These are phyloP conservation scores for Candida boidinii DNA, from an alignment of 805 yeast species.

Conservation along the genomic window DNA sequence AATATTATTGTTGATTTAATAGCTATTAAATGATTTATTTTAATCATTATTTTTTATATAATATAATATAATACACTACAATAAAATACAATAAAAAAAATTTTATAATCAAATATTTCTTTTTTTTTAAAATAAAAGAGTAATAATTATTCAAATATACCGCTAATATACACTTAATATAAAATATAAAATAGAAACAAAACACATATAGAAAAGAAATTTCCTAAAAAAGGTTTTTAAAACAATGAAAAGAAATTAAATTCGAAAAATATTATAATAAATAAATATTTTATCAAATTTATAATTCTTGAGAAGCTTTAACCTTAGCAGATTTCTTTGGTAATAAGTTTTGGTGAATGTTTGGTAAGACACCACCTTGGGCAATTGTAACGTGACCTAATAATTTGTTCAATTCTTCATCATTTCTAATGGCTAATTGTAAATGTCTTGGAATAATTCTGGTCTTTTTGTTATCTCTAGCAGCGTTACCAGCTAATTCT, in stretches of 20 bases:
- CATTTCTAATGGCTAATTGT: slow-evolving; percentile 97
- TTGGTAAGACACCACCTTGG: slow-evolving; percentile 99
- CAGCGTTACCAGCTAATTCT: slow-evolving; percentile 98
- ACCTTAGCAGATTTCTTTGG: slow-evolving; percentile 48
- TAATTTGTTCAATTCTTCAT: slow-evolving; percentile 95
- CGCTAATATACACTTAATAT: slow-evolving; percentile 21
- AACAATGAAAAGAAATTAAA: neutral
- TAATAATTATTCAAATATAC: slow-evolving; percentile 1
- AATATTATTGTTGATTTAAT: slow-evolving; percentile 47
- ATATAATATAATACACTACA: no score
- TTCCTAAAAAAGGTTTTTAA: neutral
- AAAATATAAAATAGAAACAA: slow-evolving; percentile 6
- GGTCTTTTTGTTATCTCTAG: slow-evolving; percentile 97
- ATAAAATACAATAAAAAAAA: no score
- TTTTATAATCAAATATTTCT: no score
- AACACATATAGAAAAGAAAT: slow-evolving; percentile 1
- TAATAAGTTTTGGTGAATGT: slow-evolving; percentile 88
- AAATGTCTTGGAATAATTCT: slow-evolving; percentile 98
- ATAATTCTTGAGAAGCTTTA: slow-evolving; percentile 53
- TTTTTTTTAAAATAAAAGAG: neutral
- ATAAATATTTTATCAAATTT: slow-evolving; percentile 14
- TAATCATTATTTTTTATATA: no score
- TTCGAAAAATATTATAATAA: neutral
- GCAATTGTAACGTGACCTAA: slow-evolving; percentile 92
- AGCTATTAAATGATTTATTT: slow-evolving; percentile 13